Percentiles rank a stretch among this genome's conserved stretches.
phyloP scores from a whole-genome alignment of 2,329 filamentous ascomycete species.

The Ascochyta lentis region DNA sequence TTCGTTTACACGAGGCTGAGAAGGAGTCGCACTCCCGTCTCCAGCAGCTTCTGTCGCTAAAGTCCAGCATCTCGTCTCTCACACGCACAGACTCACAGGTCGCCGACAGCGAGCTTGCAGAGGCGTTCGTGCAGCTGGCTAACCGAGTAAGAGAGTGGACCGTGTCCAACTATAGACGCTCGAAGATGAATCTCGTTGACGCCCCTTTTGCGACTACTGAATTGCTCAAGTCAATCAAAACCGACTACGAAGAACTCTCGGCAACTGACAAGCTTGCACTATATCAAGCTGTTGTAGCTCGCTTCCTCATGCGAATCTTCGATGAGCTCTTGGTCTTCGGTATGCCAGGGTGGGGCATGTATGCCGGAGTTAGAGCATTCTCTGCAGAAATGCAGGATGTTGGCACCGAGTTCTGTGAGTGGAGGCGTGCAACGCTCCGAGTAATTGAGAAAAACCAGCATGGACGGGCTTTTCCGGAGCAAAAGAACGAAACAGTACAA shows the following conservation, averaged over 20 bases:
- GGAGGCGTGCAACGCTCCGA: constrained; percentile 41
- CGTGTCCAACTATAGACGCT: constrained; percentile 70
- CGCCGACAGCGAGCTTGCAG: constrained; percentile 71
- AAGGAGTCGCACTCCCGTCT: constrained; percentile 63
- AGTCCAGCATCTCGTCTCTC: constrained; percentile 73
- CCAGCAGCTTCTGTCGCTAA: constrained; percentile 69
- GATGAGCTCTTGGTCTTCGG: constrained; percentile 36
- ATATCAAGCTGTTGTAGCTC: constrained; percentile 42
- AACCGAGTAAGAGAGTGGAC: constrained; percentile 78
- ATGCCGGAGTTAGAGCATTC: constrained; percentile 26
- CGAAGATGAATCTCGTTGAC: constrained; percentile 55
- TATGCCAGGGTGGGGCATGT: constrained; percentile 29
- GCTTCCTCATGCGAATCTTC: constrained; percentile 38
- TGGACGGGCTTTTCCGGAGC: neutral
- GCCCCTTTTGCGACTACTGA: constrained; percentile 26
- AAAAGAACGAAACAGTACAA: neutral
- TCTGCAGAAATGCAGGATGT: constrained; percentile 26
- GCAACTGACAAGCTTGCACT: constrained; percentile 37
- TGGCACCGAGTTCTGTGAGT: constrained; percentile 33
- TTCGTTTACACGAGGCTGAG: constrained; percentile 53
- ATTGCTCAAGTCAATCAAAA: constrained; percentile 25
- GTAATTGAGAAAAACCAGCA: constrained; percentile 28
- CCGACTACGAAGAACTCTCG: constrained; percentile 20
- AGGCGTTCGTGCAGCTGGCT: constrained; percentile 66
- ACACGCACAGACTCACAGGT: constrained; percentile 67